Evolutionary conservation across 1,284 basidiomycete genomes (phyloP), one percentile per base, ranked within the genome.

Genomic region (Ganoderma meredithae): DNA sequence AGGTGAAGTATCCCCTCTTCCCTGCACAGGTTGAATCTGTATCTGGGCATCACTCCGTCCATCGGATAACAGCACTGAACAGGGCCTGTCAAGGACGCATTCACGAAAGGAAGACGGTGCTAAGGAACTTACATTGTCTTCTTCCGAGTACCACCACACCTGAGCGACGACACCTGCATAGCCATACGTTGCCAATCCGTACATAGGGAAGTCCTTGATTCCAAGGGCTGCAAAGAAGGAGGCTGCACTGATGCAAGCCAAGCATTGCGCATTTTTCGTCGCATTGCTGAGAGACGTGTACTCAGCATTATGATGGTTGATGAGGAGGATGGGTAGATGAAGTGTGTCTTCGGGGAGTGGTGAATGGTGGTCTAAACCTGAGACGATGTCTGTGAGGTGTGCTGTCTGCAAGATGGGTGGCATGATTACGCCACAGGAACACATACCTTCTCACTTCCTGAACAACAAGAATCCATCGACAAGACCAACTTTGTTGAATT

Each of bases 161-260:
- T 55, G 40, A 8, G 33, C 27, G 13, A 40, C 40, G 19, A 43
- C n/a, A n/a, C 59, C 59, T 1, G 22, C 13, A 3, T 25, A 8
- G 22, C 59, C 59, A 15, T 60, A 43, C 39, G 40, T 60, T 4
- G 59, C 39, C 13, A 60, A 15, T 5, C 59, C 59, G 13, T 60
- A 60, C 41, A 60, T 25, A 6, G 40, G 59, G 59, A 60, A 60
- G 59, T 60, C 59, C 15, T 15, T 40, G 33, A 60, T 60, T 12
- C 59, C 59, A 19, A 60, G 59, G n/a, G n/a, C 22, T 1, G 59
- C 59, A 6, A 60, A 39, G 40, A 60, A 43, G 58, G 39, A 3
- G 13, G 12, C 59, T 2, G 40, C 59, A 9, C 59, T 60, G 59
- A 41, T 12, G 27, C 39, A 43, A 7, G n/a, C 59, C 39, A 60